phyloP scores from a whole-genome alignment of 305 asterid species.

The Salvia sclarea region DNA sequence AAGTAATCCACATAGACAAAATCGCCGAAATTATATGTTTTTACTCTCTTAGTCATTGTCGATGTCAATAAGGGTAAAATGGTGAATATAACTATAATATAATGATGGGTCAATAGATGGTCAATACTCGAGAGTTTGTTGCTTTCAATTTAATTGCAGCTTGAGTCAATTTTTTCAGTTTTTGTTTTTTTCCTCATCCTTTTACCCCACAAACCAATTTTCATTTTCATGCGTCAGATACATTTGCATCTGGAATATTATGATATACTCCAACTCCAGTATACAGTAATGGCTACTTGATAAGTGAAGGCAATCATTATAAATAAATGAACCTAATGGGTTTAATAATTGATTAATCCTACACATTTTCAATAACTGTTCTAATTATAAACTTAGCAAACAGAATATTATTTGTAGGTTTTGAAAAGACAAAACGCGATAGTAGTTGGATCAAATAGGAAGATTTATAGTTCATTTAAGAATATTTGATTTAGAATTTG shows the following conservation, averaged over 20 bases:
- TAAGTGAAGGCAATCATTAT: conserved; percentile 19
- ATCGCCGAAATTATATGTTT: background rate
- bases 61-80: conserved; percentile 34
- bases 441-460: background rate
- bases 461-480: background rate
- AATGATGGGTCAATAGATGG: conserved; percentile 39
- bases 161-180: background rate
- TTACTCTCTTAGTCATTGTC: conserved; percentile 37
- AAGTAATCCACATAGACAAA: conserved; percentile 16
- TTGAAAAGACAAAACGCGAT: background rate
- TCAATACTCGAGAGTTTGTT: conserved; percentile 35
- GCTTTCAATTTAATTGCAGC: conserved; percentile 7
- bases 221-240: background rate
- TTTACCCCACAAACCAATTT: background rate
- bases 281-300: background rate
- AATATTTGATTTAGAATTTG: background rate
- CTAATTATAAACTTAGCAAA: background rate
- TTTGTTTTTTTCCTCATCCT: background rate
- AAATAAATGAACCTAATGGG: conserved; percentile 10
- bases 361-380: background rate
- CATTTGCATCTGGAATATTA: too few relatives aligned
- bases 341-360: background rate
- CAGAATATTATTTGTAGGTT: background rate
- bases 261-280: too few relatives aligned
- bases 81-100: conserved; percentile 14